phyloP scores from a whole-genome alignment of 768 basidiomycete genomes.

The Fistulinella prunicolor region DNA sequence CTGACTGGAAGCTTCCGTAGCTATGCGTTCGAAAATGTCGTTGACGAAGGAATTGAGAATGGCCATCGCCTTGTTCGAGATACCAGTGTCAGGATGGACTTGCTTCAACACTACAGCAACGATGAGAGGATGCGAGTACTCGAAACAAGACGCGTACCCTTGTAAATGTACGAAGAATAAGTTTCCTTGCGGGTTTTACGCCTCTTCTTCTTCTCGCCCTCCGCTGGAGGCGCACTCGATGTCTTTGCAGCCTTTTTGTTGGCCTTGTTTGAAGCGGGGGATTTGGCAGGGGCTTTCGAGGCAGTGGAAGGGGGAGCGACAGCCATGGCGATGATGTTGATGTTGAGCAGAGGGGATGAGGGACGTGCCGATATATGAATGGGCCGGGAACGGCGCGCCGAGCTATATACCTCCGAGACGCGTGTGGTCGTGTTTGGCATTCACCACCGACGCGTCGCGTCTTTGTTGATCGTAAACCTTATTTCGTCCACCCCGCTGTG shows the following conservation, averaged over 20 bases:
- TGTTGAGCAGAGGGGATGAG: conserved; percentile 8
- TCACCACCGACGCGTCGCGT: conserved; percentile 31
- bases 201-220: conserved; percentile 84
- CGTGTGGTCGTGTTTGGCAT: conserved; percentile 39
- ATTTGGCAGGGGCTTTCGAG: conserved; percentile 46
- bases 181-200: conserved; percentile 90
- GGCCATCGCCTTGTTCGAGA: conserved; percentile 96
- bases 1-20: conserved; percentile 84
- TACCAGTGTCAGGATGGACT: conserved; percentile 98
- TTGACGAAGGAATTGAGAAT: conserved; percentile 93
- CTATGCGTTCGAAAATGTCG: conserved; percentile 92
- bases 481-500: conserved; percentile 17
- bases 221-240: conserved; percentile 48
- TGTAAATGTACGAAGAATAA: conserved; percentile 94
- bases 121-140: neutral
- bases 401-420: conserved; percentile 27
- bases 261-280: conserved; percentile 34
- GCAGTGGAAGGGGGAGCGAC: conserved; percentile 51
- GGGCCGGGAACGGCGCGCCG: neutral
- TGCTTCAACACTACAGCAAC: conserved; percentile 76
- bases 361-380: conserved; percentile 17
- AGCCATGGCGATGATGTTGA: conserved; percentile 43
- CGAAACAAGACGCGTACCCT: conserved; percentile 45
- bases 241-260: conserved; percentile 63
- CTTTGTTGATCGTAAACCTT: conserved; percentile 40